These are phyloP conservation scores for Leersia perrieri DNA, from an alignment of 176 grass and related monocot genomes.

Conservation along the genomic window DNA sequence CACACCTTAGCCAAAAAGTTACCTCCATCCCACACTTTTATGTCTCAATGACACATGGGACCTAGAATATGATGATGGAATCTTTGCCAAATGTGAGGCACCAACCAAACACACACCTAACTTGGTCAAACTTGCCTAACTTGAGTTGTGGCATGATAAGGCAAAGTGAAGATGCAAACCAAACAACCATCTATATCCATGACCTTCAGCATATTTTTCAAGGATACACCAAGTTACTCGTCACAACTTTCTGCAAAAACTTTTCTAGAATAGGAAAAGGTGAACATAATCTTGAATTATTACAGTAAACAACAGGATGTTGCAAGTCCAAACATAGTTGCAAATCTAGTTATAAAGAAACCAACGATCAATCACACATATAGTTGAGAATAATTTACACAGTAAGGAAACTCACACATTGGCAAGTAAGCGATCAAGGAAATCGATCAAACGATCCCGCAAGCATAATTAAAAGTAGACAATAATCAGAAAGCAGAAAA, in stretches of 20 bases:
- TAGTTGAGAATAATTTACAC: constrained; percentile 2
- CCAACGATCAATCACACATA: background rate
- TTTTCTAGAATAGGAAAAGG: background rate
- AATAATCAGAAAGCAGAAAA: background rate
- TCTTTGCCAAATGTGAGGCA: too few relatives aligned
- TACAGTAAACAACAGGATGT: constrained; percentile 10
- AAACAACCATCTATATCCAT: too few relatives aligned
- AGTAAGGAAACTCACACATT: background rate
- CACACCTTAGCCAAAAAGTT: too few relatives aligned
- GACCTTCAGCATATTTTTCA: constrained; percentile 3
- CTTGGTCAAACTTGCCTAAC: too few relatives aligned
- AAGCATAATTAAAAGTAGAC: background rate
- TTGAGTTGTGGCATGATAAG: too few relatives aligned
- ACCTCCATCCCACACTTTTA: too few relatives aligned
- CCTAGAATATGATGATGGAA: too few relatives aligned
- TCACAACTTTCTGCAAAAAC: background rate
- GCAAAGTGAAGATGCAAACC: too few relatives aligned
- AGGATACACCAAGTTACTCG: background rate
- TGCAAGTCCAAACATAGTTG: background rate
- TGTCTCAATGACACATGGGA: too few relatives aligned
- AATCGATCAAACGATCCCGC: too few relatives aligned
- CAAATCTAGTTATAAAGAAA: background rate
- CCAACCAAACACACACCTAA: too few relatives aligned
- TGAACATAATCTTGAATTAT: background rate
- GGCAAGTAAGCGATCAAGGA: too few relatives aligned